phyloP scores from a whole-genome alignment of 495 filamentous ascomycete genomes.

The Aspergillus conjunctus region DNA sequence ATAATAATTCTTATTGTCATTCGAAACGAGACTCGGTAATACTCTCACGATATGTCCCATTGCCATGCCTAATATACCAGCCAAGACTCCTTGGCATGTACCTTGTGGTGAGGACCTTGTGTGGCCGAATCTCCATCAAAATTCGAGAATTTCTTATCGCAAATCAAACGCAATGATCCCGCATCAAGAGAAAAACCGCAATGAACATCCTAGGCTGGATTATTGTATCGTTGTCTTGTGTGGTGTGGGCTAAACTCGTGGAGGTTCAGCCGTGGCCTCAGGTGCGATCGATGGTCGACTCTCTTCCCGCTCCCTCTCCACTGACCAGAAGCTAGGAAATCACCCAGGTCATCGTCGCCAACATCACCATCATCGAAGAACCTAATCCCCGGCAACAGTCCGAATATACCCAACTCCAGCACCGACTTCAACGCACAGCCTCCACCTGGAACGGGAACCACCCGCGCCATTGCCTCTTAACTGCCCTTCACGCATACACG shows the following conservation, averaged over 20 bases:
- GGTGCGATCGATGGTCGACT: not conserved
- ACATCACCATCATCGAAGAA: conserved; percentile 15
- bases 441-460: conserved; percentile 25
- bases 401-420: conserved; percentile 22
- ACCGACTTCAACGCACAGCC: conserved; percentile 18
- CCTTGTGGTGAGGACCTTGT: conserved; percentile 19
- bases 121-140: not conserved
- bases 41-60: no score
- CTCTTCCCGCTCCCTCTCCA: not conserved
- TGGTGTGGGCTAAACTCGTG: not conserved
- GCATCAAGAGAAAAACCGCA: not conserved
- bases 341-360: conserved; percentile 20
- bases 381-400: conserved; percentile 2
- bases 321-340: conserved; percentile 1
- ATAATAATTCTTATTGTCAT: no score
- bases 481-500: conserved; percentile 24
- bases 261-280: not conserved
- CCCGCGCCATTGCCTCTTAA: conserved; percentile 27
- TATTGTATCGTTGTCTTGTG: conserved; percentile 5
- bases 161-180: not conserved
- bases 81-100: conserved; percentile 22
- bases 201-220: not conserved
- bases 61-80: no score
- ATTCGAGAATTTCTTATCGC: not conserved
- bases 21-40: no score